Percentiles rank a stretch among this genome's conserved stretches.
Conservation (phyloP, 2,329 filamentous ascomycete genomes). For the Mollisiaceae sp. region DNA sequence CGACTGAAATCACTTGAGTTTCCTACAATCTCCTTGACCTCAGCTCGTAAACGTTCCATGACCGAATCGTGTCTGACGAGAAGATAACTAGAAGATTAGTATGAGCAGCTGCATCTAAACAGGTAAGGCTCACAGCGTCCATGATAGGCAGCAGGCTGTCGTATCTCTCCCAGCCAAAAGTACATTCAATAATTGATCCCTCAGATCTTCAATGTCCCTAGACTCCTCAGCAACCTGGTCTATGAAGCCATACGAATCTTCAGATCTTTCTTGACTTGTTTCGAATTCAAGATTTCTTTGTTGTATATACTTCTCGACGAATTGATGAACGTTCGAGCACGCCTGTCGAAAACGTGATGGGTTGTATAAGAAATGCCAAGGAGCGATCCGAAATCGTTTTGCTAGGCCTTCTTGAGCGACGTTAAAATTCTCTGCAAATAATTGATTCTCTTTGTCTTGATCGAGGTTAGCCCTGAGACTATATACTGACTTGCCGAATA, state of each 20-base stretch:
- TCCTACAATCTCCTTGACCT: neutral
- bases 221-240: neutral
- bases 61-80: neutral
- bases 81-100: neutral
- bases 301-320: neutral
- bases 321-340: neutral
- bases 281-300: neutral
- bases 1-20: neutral
- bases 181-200: neutral
- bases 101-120: neutral
- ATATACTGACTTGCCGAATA: slow-evolving; percentile 56
- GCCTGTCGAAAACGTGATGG: neutral
- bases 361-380: slow-evolving; percentile 19
- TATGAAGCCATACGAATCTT: slow-evolving; percentile 2
- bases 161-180: slow-evolving; percentile 8
- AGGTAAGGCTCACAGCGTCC: slow-evolving; percentile 1
- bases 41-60: neutral
- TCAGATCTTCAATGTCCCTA: neutral
- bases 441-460: slow-evolving; percentile 20
- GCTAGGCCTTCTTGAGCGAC: slow-evolving; percentile 42
- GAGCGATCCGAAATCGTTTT: slow-evolving; percentile 38
- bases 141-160: neutral
- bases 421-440: slow-evolving; percentile 46
- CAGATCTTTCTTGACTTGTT: neutral
- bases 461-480: slow-evolving; percentile 21